Percentiles rank a stretch among this genome's conserved stretches.
These are phyloP conservation scores for Fomes fomentarius DNA, from an alignment of 1,284 basidiomycete species.

Conservation along the genomic window DNA sequence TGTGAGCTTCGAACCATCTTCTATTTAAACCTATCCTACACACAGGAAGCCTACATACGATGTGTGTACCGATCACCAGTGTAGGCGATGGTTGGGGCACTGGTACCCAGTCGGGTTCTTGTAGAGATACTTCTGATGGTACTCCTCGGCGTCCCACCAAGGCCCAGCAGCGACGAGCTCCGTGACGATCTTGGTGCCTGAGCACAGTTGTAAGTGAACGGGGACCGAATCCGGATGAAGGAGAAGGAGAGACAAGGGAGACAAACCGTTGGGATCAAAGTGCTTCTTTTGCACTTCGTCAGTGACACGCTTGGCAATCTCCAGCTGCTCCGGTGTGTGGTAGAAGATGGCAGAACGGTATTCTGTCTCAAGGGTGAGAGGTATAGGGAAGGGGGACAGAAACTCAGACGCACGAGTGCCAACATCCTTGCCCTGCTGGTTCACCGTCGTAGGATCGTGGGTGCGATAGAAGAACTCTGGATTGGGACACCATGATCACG, in stretches of 20 bases:
- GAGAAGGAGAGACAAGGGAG: neutral
- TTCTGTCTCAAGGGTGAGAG: constrained; percentile 48
- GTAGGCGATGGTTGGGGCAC: constrained; percentile 54
- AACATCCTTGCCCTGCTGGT: constrained; percentile 77
- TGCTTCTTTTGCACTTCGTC: constrained; percentile 86
- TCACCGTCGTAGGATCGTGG: constrained; percentile 89
- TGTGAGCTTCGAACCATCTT: neutral
- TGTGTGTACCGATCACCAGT: constrained; percentile 42
- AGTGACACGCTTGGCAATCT: constrained; percentile 80
- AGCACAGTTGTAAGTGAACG: neutral
- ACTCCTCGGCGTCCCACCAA: constrained; percentile 87
- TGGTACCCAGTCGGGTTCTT: constrained; percentile 65
- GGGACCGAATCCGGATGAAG: neutral
- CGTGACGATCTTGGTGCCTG: constrained; percentile 75
- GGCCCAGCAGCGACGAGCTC: constrained; percentile 64
- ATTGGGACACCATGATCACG: too few species aligned
- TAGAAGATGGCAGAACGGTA: constrained; percentile 95
- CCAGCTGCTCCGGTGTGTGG: constrained; percentile 75
- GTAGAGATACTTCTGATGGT: constrained; percentile 86
- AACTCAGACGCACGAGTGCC: constrained; percentile 71
- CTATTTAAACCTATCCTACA: neutral
- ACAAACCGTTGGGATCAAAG: constrained; percentile 64
- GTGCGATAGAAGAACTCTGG: constrained; percentile 94
- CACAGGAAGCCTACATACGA: neutral
- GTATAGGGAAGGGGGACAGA: neutral